Evolutionary conservation across 192 early-diverging fungal genomes (phyloP).

Genomic region (Coemansia sp.): DNA sequence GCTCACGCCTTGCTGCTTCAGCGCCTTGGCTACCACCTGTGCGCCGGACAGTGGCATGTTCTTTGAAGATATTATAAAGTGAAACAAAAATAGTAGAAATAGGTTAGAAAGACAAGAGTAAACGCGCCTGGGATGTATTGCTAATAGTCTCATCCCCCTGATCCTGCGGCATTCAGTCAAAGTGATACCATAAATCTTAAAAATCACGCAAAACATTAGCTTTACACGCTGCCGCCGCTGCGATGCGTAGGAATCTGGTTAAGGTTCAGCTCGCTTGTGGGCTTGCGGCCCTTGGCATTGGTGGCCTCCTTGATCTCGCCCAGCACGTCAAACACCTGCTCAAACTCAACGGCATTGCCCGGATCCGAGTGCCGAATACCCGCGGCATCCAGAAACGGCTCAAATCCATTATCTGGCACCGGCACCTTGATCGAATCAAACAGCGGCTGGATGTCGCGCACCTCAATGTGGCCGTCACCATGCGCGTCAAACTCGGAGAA

Average conservation of each 20-base stretch:
- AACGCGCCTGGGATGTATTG: too few species aligned
- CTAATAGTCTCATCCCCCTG: too few species aligned
- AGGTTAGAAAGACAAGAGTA: background rate
- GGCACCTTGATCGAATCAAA: slow-evolving; percentile 45
- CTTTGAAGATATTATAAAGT: background rate
- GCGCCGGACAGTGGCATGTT: slow-evolving; percentile 56
- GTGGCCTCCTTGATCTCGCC: slow-evolving; percentile 46
- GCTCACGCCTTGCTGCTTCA: slow-evolving; percentile 61
- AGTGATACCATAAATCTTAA: too few species aligned
- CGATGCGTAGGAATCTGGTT: slow-evolving; percentile 56
- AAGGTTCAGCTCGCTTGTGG: slow-evolving; percentile 28
- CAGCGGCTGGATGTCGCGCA: slow-evolving; percentile 39
- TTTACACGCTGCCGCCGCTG: slow-evolving; percentile 55
- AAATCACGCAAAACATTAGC: too few species aligned
- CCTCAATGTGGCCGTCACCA: slow-evolving; percentile 48
- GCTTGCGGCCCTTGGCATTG: slow-evolving; percentile 32
- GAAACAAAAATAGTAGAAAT: background rate
- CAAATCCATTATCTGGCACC: slow-evolving; percentile 14
- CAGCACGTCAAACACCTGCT: slow-evolving; percentile 48
- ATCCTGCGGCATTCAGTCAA: too few species aligned
- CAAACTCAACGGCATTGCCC: slow-evolving; percentile 43
- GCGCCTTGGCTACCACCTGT: slow-evolving; percentile 57
- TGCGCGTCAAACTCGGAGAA: slow-evolving; percentile 54
- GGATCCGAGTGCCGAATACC: slow-evolving; percentile 17
- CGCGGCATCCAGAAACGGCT: slow-evolving; percentile 20